Base-by-base conservation (phyloP, 2,329 filamentous ascomycete species). In the Sarocladiaceae sp. region DNA sequence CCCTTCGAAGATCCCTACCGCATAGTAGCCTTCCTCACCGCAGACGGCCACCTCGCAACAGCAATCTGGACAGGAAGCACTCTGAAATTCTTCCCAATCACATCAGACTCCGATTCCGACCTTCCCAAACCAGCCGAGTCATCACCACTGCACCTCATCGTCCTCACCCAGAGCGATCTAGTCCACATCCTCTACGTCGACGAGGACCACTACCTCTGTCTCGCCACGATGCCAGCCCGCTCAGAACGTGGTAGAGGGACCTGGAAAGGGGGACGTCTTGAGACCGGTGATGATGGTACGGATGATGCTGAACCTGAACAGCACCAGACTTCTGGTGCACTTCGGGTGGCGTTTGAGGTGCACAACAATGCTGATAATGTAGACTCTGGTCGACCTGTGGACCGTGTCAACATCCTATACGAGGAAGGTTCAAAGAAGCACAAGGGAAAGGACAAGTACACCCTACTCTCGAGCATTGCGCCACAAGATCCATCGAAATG, bases 141-240 rank as follows among this genome's bases (percentile, higher is more conserved):
- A 7, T 50, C 47, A 5, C 47, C 47, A 11, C 13, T 37, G 22
- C 47, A 50, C 31, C 47, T 50, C 5, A 36, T 37, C 23, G 47
- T 50, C 18, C 47, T 50, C 47, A 8, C 7, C 31, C 29, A 50
- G 12, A 50, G 47, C 18, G 22, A 50, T 12, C 3, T 4, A 3
- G 47, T 37, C n/a, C 29, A 50, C 20, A 23, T 50, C 12, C 33
- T 50, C 4, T 50, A 50, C n/a, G 47, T 50, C 11, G 47, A 50
- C 18, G 47, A 50, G 20, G 13, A 37, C 18, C 12, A 25, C 20
- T 50, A 20, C 18, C 29, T 50, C 33, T 37, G 47, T 26, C 31
- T 50, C 6, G 28, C 33, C 10, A 36, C 47, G 3, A 50, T 50
- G 47, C 6, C 29, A n/a, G 18, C 47, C 17, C 29, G 47, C 23